Base-by-base conservation (phyloP, 768 basidiomycete species). In the Tylopilus vinaceipallidus region DNA sequence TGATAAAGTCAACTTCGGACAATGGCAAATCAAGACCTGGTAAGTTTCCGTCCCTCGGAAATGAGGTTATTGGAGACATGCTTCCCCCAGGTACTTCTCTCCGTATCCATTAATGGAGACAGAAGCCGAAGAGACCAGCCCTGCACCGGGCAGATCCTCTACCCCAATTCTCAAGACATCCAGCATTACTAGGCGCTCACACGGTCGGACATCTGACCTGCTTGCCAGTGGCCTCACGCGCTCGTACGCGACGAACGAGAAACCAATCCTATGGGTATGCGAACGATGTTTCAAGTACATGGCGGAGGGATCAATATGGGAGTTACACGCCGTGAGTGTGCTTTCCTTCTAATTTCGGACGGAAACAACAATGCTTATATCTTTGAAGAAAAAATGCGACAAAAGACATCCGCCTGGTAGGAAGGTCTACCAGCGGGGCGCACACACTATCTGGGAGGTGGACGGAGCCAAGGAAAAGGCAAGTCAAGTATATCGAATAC, bases 241-340 rank as follows among this genome's bases (percentile, higher is more conserved):
- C 19, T 71, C 73, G 16, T 70, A 74, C 40, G 65, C 62, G 16
- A 49, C 62, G 14, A 76, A 72, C 4, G 83, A 82, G 54, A 75
- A 75, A 42, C 69, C 81, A 16, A 69, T 73, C 27, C 68, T 95
- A 17, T 94, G 84, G 81, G 91, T 95, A 6, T 95, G 93, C 64
- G 88, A 94, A 57, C 79, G 82, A 53, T 99, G 95, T 72, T 97
- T 98, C 83, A 98, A 97, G 71, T 99, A 99, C 64, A 91, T 94
- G 86, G 74, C 82, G 2, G 86, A 91, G 39, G 79, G 82, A 14
- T 67, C 71, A 2, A 72, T 75, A 19, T 95, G 88, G 83, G 86
- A 83, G 53, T 75, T 85, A 52, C 86, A 89, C 58, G 76, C 80
- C 36, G 79, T 86, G 59, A 60, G 80, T 68, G 8, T 27, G 24